Evolutionary conservation across 176 grass and related monocot genomes (phyloP), one percentile per base, ranked within the genome.

Genomic region (Ampelocalamus luodianensis): DNA sequence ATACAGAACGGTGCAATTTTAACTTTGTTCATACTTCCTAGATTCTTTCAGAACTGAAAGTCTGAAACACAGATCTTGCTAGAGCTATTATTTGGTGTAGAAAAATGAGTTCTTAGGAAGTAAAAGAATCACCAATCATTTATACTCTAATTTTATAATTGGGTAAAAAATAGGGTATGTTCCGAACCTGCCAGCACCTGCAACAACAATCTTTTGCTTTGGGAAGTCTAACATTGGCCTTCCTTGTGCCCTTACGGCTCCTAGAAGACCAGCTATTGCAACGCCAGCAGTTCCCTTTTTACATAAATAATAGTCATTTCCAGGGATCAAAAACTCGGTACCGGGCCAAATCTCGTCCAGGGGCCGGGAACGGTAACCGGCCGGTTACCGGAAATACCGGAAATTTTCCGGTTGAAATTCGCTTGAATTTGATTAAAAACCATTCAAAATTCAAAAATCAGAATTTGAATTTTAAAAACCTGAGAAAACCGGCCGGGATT

Each of bases 161-260:
- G 63, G 50, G n/a, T 74, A 29, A 77, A 74, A 76, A 15, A 72
- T 8, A 46, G 43, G 8, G 39, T 61, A 72, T 3, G 38, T 84
- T 80, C 59, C 75, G 0, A 68, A 98, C 96, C 96, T 95, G 87
- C 96, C 96, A 88, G 96, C 96, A 83, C 96, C 96, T 61, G 96
- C 96, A 85, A 98, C 96, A 81, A 98, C 91, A 83, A 98, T 98
- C 74, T 75, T 98, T 98, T 95, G 96, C 78, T 98, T 98, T 76
- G 96, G 96, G 72, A 98, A 98, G 83, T 98, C 96, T 66, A 98
- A 69, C 93, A 98, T 98, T 63, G 93, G 91, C 73, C 73, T 94
- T 85, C 96, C 96, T 94, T 98, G 96, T 76, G 96, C 93, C 62
- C 93, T 87, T 77, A 98, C 93, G 85, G 96, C 96, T 89, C 96